Conservation (phyloP, 352 stramenopile genomes). For the Plasmopara muralis region DNA sequence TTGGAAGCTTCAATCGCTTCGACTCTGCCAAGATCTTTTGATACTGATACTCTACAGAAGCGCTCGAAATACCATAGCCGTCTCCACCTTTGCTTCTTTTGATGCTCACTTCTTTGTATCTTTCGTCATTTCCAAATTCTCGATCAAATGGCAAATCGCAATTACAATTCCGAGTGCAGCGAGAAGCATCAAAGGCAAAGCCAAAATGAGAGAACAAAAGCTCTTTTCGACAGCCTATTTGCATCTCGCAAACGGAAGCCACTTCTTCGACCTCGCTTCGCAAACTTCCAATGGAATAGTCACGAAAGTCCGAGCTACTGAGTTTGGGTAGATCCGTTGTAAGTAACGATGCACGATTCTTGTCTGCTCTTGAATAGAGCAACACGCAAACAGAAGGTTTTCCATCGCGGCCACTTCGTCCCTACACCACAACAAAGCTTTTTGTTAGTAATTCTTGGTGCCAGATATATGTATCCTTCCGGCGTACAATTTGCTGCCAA, state of each 20-base stretch:
- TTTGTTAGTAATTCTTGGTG: background rate
- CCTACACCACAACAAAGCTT: slow-evolving; percentile 22
- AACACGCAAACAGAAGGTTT: slow-evolving; percentile 43
- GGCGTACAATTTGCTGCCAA: slow-evolving; percentile 69
- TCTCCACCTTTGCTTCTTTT: slow-evolving; percentile 1
- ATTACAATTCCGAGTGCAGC: slow-evolving; percentile 55
- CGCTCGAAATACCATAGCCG: slow-evolving; percentile 13
- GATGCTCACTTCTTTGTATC: slow-evolving; percentile 1
- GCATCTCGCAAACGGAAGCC: slow-evolving; percentile 44
- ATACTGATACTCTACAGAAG: slow-evolving; percentile 55
- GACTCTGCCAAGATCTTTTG: slow-evolving; percentile 42
- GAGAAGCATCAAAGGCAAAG: slow-evolving; percentile 29
- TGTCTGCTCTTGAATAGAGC: slow-evolving; percentile 56
- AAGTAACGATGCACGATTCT: slow-evolving; percentile 37
- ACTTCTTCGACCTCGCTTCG: slow-evolving; percentile 44
- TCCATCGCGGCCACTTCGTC: slow-evolving; percentile 60
- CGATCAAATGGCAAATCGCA: slow-evolving; percentile 29
- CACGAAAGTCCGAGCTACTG: slow-evolving; percentile 10
- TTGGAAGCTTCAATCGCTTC: slow-evolving; percentile 36
- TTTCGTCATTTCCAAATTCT: slow-evolving; percentile 10
- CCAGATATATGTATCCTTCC: background rate
- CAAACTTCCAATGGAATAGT: slow-evolving; percentile 33
- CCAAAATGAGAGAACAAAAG: slow-evolving; percentile 54
- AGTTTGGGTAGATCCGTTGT: slow-evolving; percentile 35
- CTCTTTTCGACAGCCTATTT: slow-evolving; percentile 44